Evolutionary conservation across 2,329 filamentous ascomycete species (phyloP).

Genomic region (Cryoendolithus antarcticus): DNA sequence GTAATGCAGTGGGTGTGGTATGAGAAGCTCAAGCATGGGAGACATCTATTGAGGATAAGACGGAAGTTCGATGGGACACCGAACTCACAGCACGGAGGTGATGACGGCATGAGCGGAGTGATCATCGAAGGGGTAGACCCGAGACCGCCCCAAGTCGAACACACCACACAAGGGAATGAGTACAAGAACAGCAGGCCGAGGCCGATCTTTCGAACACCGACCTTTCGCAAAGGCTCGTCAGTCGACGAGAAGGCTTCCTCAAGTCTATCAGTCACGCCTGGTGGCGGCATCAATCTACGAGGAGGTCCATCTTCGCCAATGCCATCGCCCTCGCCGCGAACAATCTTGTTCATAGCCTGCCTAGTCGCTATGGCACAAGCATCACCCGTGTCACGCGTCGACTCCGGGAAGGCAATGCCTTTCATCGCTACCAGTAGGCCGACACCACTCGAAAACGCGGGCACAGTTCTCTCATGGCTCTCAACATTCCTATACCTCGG

Average conservation of each 20-base stretch:
- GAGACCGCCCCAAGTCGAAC: slow-evolving; percentile 7
- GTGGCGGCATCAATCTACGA: slow-evolving; percentile 16
- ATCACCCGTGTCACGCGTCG: slow-evolving; percentile 17
- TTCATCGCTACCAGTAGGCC: slow-evolving; percentile 7
- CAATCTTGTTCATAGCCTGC: slow-evolving; percentile 34
- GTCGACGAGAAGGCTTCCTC: slow-evolving; percentile 15
- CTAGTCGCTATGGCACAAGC: slow-evolving; percentile 32
- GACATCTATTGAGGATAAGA: slow-evolving; percentile 29
- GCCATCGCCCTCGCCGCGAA: slow-evolving; percentile 34
- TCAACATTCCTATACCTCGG: slow-evolving; percentile 46
- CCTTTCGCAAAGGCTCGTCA: slow-evolving; percentile 13
- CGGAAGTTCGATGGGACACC: slow-evolving; percentile 6
- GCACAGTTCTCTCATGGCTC: slow-evolving; percentile 43
- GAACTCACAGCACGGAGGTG: slow-evolving; percentile 6
- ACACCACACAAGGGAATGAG: slow-evolving; percentile 5
- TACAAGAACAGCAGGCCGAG: slow-evolving; percentile 7
- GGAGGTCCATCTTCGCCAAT: slow-evolving; percentile 23
- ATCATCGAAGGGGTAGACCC: slow-evolving; percentile 21
- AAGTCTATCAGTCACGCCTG: slow-evolving; percentile 12
- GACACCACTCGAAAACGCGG: slow-evolving; percentile 31
- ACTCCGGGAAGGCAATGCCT: slow-evolving; percentile 4
- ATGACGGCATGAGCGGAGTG: slow-evolving; percentile 15
- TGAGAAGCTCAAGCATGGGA: slow-evolving; percentile 41
- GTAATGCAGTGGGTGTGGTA: slow-evolving; percentile 57
- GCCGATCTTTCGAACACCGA: slow-evolving; percentile 21